Conservation (phyloP, 2,329 filamentous ascomycete genomes). For the Alternaria ethzedia region DNA sequence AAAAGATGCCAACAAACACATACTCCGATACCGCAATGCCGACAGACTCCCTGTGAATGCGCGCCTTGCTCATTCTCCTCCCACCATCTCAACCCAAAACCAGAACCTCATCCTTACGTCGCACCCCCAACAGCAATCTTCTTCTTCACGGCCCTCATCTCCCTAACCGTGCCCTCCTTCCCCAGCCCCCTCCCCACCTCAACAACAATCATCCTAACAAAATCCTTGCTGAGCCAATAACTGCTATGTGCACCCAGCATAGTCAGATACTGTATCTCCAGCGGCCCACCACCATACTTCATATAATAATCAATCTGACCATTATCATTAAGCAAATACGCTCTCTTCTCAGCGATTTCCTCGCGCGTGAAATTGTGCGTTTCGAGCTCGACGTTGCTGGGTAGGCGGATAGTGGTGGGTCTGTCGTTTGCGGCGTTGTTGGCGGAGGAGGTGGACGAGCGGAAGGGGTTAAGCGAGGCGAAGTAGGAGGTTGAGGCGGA, state of each 20-base stretch:
- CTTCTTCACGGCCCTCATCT: slow-evolving; percentile 63
- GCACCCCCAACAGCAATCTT: slow-evolving; percentile 27
- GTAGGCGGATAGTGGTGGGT: slow-evolving; percentile 48
- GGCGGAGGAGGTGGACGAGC: slow-evolving; percentile 29
- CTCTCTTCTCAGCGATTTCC: slow-evolving; percentile 88
- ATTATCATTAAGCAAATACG: slow-evolving; percentile 90
- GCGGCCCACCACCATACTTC: slow-evolving; percentile 79
- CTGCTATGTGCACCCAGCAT: slow-evolving; percentile 96
- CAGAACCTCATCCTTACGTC: not conserved
- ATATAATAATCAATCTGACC: slow-evolving; percentile 94
- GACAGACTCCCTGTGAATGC: not conserved
- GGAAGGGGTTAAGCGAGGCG: slow-evolving; percentile 51
- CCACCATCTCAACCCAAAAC: too few species aligned
- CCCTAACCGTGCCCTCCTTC: slow-evolving; percentile 61
- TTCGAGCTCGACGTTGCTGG: slow-evolving; percentile 78
- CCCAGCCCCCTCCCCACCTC: slow-evolving; percentile 82
- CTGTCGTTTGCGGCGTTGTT: slow-evolving; percentile 27
- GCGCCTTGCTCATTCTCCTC: too few species aligned
- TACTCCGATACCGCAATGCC: not conserved
- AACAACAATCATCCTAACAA: slow-evolving; percentile 86
- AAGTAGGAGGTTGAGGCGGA: slow-evolving; percentile 65
- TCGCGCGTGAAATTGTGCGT: slow-evolving; percentile 94
- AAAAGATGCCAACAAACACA: not conserved
- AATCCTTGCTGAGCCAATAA: slow-evolving; percentile 88
- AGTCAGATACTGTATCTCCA: slow-evolving; percentile 95